Conservation (phyloP, 2,329 filamentous ascomycete genomes). For the Aspergillus jensenii region DNA sequence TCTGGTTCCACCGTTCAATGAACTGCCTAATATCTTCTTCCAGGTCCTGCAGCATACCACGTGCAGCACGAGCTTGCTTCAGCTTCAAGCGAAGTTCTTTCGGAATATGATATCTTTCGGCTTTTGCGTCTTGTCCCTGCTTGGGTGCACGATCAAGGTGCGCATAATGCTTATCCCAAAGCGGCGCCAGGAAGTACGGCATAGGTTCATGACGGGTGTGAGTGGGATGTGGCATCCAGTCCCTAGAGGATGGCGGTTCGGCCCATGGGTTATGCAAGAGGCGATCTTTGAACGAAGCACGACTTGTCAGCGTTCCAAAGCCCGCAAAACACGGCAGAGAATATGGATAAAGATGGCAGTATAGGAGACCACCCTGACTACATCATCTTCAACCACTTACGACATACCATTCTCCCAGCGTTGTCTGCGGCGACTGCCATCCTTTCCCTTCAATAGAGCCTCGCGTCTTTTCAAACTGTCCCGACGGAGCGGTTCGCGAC, state of each 20-base stretch:
- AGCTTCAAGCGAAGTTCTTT: constrained; percentile 76
- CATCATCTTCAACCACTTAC: not conserved
- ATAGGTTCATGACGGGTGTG: constrained; percentile 70
- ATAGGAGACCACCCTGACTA: not conserved
- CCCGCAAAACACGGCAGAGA: not conserved
- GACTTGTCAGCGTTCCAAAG: constrained; percentile 22
- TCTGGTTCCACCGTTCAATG: constrained; percentile 60
- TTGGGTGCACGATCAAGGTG: constrained; percentile 37
- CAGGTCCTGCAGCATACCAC: constrained; percentile 75
- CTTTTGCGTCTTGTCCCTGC: constrained; percentile 33
- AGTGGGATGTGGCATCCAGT: constrained; percentile 82
- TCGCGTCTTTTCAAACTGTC: constrained; percentile 70
- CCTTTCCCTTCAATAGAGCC: constrained; percentile 80
- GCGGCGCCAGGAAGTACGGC: constrained; percentile 83
- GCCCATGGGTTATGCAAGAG: constrained; percentile 83
- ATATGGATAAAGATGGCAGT: not conserved
- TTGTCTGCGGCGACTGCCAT: constrained; percentile 80
- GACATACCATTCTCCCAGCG: constrained; percentile 89
- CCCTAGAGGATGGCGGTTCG: constrained; percentile 74
- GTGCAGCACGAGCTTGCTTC: constrained; percentile 77
- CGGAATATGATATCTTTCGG: constrained; percentile 58
- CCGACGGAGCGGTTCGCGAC: constrained; percentile 57
- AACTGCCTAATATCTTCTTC: constrained; percentile 82
- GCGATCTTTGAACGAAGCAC: constrained; percentile 60
- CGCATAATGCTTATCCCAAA: constrained; percentile 69